Evolutionary conservation across 768 basidiomycete species (phyloP).

Genomic region (Lactarius evosmus): DNA sequence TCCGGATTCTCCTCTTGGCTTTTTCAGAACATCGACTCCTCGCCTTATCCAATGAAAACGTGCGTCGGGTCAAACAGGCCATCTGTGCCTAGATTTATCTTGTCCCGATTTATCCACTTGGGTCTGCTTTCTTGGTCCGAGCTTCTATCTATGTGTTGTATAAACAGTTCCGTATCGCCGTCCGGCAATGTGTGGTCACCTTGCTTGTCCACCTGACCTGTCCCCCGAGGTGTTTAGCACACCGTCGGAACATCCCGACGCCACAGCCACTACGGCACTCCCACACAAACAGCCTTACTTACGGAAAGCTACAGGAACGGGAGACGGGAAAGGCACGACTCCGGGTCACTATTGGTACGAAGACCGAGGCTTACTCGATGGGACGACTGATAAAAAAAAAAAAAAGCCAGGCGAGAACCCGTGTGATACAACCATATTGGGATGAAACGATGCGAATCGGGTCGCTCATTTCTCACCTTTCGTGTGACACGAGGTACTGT

Average conservation of each 20-base stretch:
- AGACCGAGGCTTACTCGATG: not conserved
- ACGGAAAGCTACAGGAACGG: not conserved
- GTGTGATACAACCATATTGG: not conserved
- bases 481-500: not conserved
- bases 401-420: not conserved
- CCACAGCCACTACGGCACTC: not conserved
- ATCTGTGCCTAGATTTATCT: not conserved
- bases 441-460: not conserved
- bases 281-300: not conserved
- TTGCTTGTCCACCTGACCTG: conserved; percentile 17
- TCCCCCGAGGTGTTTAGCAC: too few species aligned
- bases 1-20: not conserved
- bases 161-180: not conserved
- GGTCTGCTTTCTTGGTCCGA: not conserved
- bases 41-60: not conserved
- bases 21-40: not conserved
- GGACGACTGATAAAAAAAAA: not conserved
- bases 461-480: not conserved
- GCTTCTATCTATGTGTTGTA: not conserved
- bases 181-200: not conserved
- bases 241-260: not conserved
- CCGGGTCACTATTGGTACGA: not conserved
- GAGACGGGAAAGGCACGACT: not conserved
- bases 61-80: not conserved
- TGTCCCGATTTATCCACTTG: conserved; percentile 9